Conservation (phyloP, 331 rosid genomes). For the Acacia concinna region DNA sequence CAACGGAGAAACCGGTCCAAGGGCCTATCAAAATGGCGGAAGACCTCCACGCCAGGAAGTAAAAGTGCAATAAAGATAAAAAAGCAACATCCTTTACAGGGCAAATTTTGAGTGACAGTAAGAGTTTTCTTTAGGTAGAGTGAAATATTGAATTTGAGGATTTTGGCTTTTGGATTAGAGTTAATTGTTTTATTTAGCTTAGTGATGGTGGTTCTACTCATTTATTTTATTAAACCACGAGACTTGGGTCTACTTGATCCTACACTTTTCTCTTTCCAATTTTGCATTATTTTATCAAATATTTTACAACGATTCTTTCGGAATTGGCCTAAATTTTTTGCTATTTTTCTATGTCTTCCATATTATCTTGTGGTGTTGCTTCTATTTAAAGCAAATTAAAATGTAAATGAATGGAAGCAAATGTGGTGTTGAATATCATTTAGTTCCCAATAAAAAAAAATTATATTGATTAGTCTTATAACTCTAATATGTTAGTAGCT, state of each 20-base stretch:
- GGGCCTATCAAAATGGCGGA: constrained; percentile 48
- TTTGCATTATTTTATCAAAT: constrained; percentile 38
- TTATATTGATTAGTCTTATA: no score
- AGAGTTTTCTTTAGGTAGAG: constrained; percentile 36
- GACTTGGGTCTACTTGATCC: neutral
- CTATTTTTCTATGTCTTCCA: neutral
- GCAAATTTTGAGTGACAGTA: constrained; percentile 29
- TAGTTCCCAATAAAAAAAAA: no score
- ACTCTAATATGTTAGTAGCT: no score
- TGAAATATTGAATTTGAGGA: constrained; percentile 35
- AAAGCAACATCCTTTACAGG: constrained; percentile 23
- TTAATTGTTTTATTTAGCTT: neutral
- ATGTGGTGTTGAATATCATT: no score
- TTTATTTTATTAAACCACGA: constrained; percentile 24
- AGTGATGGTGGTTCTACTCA: constrained; percentile 24
- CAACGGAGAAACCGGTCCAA: constrained; percentile 47
- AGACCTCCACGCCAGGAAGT: constrained; percentile 45
- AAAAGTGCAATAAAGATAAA: constrained; percentile 32
- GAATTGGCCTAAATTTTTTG: constrained; percentile 24
- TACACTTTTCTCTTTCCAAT: constrained; percentile 11
- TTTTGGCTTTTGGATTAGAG: constrained; percentile 28
- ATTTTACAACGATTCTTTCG: constrained; percentile 37
- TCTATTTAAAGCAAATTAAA: neutral
- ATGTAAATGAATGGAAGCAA: neutral
- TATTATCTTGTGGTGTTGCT: neutral